Percentiles rank a stretch among this genome's conserved stretches.
These are phyloP conservation scores for Xylaria sp. DNA, from an alignment of 2,329 filamentous ascomycete genomes.

Conservation along the genomic window DNA sequence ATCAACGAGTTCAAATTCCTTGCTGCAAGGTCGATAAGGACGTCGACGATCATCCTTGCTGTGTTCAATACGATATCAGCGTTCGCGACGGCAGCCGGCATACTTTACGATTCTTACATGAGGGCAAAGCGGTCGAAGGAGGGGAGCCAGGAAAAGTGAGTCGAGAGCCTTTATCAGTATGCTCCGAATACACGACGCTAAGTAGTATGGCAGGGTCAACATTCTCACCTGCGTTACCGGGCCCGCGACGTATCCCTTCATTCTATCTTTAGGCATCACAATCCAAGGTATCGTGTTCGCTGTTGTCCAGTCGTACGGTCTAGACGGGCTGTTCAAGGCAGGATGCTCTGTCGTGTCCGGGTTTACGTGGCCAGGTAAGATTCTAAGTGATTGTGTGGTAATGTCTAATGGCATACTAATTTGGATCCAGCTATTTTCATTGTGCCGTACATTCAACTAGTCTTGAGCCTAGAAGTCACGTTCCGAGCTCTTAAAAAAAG, in stretches of 20 bases:
- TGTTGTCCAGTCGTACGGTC: constrained; percentile 57
- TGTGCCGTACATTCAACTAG: constrained; percentile 65
- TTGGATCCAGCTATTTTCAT: constrained; percentile 61
- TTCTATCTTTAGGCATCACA: constrained; percentile 59
- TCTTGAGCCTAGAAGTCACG: constrained; percentile 66
- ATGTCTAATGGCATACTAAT: constrained; percentile 29
- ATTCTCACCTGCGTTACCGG: constrained; percentile 48
- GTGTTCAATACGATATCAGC: constrained; percentile 63
- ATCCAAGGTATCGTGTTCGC: constrained; percentile 62
- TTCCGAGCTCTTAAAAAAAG: constrained; percentile 56
- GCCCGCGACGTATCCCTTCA: constrained; percentile 56
- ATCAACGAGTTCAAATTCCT: constrained; percentile 56
- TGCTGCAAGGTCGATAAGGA: constrained; percentile 60
- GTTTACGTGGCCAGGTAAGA: constrained; percentile 62
- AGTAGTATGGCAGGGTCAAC: constrained; percentile 29
- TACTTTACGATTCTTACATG: constrained; percentile 59
- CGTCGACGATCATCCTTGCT: constrained; percentile 63
- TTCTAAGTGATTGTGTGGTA: background rate
- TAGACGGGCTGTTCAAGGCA: constrained; percentile 52
- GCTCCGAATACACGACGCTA: constrained; percentile 19
- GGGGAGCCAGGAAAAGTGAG: constrained; percentile 46
- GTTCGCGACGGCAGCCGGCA: constrained; percentile 57
- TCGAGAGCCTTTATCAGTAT: constrained; percentile 22
- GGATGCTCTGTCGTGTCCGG: constrained; percentile 59
- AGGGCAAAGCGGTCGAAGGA: constrained; percentile 43